A percentile compares a stretch with the other conserved stretches of the same genome.
Evolutionary conservation across 306 rosid genomes (phyloP).

Genomic region (Fragaria iinumae): DNA sequence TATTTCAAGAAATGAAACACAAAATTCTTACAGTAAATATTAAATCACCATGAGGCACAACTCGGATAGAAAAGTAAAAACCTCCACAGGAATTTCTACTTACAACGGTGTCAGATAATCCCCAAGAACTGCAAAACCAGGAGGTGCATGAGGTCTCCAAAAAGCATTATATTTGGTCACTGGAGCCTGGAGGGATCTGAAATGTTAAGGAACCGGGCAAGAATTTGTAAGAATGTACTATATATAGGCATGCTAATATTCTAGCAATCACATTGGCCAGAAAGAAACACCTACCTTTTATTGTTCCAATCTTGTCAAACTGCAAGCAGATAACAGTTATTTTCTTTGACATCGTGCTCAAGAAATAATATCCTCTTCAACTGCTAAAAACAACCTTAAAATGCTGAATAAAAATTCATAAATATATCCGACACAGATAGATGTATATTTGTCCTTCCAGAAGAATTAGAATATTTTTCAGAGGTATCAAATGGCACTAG

Average conservation of each 20-base stretch:
- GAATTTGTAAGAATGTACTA: slow-evolving; percentile 15
- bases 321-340: slow-evolving; percentile 82
- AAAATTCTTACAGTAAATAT: neutral
- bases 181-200: slow-evolving; percentile 45
- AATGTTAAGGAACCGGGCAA: slow-evolving; percentile 26
- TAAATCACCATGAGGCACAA: slow-evolving; percentile 1
- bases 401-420: slow-evolving; percentile 94
- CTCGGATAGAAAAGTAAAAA: slow-evolving; percentile 12
- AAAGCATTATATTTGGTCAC: slow-evolving; percentile 69
- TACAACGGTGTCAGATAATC: slow-evolving; percentile 90
- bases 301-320: slow-evolving; percentile 86
- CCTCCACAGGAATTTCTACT: slow-evolving; percentile 38
- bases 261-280: slow-evolving; percentile 3
- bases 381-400: slow-evolving; percentile 82
- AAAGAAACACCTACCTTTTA: slow-evolving; percentile 46
- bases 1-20: neutral
- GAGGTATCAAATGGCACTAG: neutral
- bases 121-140: slow-evolving; percentile 87
- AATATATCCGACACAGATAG: slow-evolving; percentile 75
- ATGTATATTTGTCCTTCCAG: slow-evolving; percentile 83
- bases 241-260: slow-evolving; percentile 7
- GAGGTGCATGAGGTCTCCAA: slow-evolving; percentile 97
- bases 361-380: slow-evolving; percentile 85
- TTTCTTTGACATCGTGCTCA: slow-evolving; percentile 84
- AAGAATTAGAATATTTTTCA: slow-evolving; percentile 49